Evolutionary conservation across 2,329 filamentous ascomycete species (phyloP), one percentile per base, ranked within the genome.

Genomic region (Aciculosporium take): DNA sequence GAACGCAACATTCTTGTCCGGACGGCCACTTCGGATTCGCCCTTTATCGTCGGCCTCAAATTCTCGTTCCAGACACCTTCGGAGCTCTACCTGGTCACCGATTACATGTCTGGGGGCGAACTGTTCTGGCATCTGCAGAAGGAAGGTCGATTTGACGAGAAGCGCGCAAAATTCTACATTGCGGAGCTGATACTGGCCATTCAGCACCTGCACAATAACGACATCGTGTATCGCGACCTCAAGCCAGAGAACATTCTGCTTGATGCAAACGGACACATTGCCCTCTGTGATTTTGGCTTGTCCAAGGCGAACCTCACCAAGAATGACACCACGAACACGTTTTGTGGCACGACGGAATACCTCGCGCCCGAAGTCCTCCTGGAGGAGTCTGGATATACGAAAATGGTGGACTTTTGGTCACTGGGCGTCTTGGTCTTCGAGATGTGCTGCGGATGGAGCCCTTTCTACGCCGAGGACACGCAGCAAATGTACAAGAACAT

Each of bases 401-500:
- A 96, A 67, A 96, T 98, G 91, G 91, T 98, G 6, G 91, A 98
- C 60, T 98, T 96, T 61, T 98, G 91, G 91, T 98, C 91, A 2
- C 72, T 98, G 10, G 91, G 91, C 43, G 91, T 98, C 37, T 71
- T 98, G 41, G 91, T 98, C 1, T 98, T 98, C 54, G 91, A 98
- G 62, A 98, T 98, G 91, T 98, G 91, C 67, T 98, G 91, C 54
- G 91, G 91, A 27, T 98, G 91, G 91, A 95, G 87, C 54, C 91
- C 91, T 0, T 98, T 98, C 65, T 98, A 96, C 53, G 91, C 91
- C 43, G 91, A 98, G 56, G 91, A 98, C 57, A 98, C 91, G 0
- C 91, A 98, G 63, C 91, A 98, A 61, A 98, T 98, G 91, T 98
- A 98, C 70, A 98, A 98, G 71, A 98, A 98, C 66, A 98, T 98